Conservation (phyloP, 2,329 filamentous ascomycete species). For the Claviceps cyperi region DNA sequence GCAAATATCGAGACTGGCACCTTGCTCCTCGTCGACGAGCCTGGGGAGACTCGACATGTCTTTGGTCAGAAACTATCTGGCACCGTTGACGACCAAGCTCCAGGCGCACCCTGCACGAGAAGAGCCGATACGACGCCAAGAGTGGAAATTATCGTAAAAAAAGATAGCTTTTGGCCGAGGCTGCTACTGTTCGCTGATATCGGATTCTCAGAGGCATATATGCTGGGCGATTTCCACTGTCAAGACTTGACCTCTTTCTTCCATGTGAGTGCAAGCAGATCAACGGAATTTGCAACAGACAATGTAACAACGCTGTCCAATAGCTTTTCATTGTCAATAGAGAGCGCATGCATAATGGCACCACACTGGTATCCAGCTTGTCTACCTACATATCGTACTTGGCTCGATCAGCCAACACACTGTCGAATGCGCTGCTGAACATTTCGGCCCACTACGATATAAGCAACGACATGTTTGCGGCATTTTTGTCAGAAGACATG, state of each 20-base stretch:
- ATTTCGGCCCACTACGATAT: conserved; percentile 64
- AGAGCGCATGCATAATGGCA: conserved; percentile 48
- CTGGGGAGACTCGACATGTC: conserved; percentile 23
- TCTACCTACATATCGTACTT: conserved; percentile 43
- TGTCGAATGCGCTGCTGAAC: conserved; percentile 47
- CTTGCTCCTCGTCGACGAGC: conserved; percentile 32
- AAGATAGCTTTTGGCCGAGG: conserved; percentile 57
- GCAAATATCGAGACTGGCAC: conserved; percentile 33
- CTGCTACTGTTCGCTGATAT: conserved; percentile 58
- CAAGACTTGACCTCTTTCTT: conserved; percentile 55
- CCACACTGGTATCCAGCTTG: conserved; percentile 45
- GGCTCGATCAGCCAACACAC: conserved; percentile 41
- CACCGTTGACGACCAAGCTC: conserved; percentile 21
- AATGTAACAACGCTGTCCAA: not conserved
- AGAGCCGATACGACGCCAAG: conserved; percentile 23
- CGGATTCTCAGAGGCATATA: conserved; percentile 61
- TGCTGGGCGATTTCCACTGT: conserved; percentile 57
- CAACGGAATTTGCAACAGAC: not conserved
- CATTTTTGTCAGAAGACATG: conserved; percentile 62
- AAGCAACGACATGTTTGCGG: conserved; percentile 61
- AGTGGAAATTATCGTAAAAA: conserved; percentile 44
- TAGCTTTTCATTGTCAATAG: conserved; percentile 59
- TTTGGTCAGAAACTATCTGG: conserved; percentile 31
- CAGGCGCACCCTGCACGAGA: conserved; percentile 19
- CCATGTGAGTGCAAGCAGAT: conserved; percentile 28